Percentiles rank a stretch among this genome's conserved stretches.
Evolutionary conservation across 179 eudicot species (phyloP).

Genomic region (Carnegiea gigantea): DNA sequence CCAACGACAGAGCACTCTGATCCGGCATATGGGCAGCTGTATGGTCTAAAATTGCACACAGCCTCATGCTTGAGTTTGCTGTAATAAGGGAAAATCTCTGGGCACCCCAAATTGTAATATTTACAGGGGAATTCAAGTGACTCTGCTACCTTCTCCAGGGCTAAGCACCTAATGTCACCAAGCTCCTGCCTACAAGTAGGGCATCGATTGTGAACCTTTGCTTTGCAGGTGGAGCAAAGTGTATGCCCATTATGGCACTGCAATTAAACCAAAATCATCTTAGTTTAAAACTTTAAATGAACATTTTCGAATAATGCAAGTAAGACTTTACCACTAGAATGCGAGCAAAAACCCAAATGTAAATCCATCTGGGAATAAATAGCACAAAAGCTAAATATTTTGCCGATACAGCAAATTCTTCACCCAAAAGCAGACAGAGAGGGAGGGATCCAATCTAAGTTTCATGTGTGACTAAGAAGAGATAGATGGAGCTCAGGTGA

Average conservation of each 20-base stretch:
- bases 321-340: no score
- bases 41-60: slow-evolving; percentile 74
- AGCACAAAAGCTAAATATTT: background rate
- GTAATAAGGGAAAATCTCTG: slow-evolving; percentile 73
- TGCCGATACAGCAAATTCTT: background rate
- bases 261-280: slow-evolving; percentile 1
- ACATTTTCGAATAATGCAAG: background rate
- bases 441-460: background rate
- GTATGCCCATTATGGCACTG: slow-evolving; percentile 97
- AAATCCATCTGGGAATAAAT: background rate
- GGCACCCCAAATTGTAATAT: slow-evolving; percentile 72
- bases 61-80: slow-evolving; percentile 78
- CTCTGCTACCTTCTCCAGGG: slow-evolving; percentile 86
- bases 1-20: slow-evolving; percentile 81
- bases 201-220: slow-evolving; percentile 68
- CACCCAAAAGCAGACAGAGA: background rate
- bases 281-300: background rate
- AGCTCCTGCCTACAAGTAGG: slow-evolving; percentile 85
- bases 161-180: slow-evolving; percentile 86
- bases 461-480: background rate
- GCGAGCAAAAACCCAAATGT: background rate
- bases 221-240: slow-evolving; percentile 80
- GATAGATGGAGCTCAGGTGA: background rate
- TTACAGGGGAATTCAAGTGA: slow-evolving; percentile 82
- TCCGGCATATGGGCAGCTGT: slow-evolving; percentile 91